These are phyloP conservation scores for Didymella segeticola DNA, from an alignment of 2,329 filamentous ascomycete species.

Conservation along the genomic window DNA sequence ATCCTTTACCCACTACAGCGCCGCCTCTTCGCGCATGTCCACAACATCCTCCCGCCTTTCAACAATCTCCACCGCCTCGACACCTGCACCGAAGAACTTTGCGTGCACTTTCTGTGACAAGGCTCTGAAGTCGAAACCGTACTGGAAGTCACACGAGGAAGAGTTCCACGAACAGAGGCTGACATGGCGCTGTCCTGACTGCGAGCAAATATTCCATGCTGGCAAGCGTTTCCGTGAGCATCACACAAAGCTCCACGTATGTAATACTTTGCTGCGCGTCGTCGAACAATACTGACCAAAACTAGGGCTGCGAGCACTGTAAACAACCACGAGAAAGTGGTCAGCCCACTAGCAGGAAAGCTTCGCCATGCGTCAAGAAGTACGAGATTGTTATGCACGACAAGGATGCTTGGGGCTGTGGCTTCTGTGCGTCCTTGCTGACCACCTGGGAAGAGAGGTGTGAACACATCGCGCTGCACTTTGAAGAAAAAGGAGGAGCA, in stretches of 20 bases:
- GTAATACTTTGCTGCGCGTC: slow-evolving; percentile 26
- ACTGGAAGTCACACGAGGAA: slow-evolving; percentile 74
- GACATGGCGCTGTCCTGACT: slow-evolving; percentile 72
- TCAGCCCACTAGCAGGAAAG: slow-evolving; percentile 62
- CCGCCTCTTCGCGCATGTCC: slow-evolving; percentile 46
- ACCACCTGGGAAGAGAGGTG: slow-evolving; percentile 71
- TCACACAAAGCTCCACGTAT: slow-evolving; percentile 68
- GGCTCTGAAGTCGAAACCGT: slow-evolving; percentile 71
- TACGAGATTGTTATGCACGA: slow-evolving; percentile 60
- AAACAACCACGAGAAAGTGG: slow-evolving; percentile 66
- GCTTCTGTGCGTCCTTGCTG: slow-evolving; percentile 70
- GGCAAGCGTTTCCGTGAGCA: slow-evolving; percentile 73
- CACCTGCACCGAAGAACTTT: slow-evolving; percentile 48
- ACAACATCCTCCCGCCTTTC: slow-evolving; percentile 48
- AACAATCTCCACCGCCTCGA: slow-evolving; percentile 43
- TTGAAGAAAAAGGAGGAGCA: slow-evolving; percentile 66
- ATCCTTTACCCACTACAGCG: slow-evolving; percentile 47
- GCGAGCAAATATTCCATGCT: slow-evolving; percentile 72
- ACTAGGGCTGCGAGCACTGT: slow-evolving; percentile 64
- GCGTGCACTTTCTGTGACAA: slow-evolving; percentile 63
- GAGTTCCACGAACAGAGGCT: slow-evolving; percentile 73
- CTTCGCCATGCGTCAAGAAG: slow-evolving; percentile 48
- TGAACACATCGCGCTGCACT: slow-evolving; percentile 72
- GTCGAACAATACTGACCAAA: slow-evolving; percentile 25
- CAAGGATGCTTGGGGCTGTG: slow-evolving; percentile 72